Base-by-base conservation (phyloP, 805 yeast genomes). In the Saturnispora mendoncae region DNA sequence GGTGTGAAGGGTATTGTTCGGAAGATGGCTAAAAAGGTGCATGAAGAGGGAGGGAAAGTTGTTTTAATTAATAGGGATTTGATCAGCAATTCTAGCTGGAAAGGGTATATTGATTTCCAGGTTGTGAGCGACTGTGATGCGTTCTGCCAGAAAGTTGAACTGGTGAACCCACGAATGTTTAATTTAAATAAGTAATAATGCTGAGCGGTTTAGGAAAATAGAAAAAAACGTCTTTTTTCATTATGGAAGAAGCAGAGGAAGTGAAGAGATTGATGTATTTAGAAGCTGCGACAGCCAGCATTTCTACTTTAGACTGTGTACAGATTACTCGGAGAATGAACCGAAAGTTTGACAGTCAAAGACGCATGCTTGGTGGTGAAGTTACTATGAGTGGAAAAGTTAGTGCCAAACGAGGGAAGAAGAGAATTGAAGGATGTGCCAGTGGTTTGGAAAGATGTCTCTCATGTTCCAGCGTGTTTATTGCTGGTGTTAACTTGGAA, bases 1-100 rank as follows among this genome's bases (percentile, higher is more conserved):
- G 98, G 98, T 1, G 88, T 92, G 36, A 82, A 78, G 54, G 76
- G 74, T 49, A 66, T 90, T 17, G 96, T 88, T 2, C 73, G 75
- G 46, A 70, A 71, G 18, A 58, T 84, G 46, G 78, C 94, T 36
- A 72, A 72, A 46, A 73, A 73, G 15, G 78, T 88, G 15, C 94
- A 83, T 55, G 80, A 74, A n/a, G 46, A 42, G 24, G 85, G 82
- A 17, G 98, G 97, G 0, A 64, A 72, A 24, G 94, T 87, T 1
- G 64, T 90, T 0, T 71, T 85, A 43, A 69, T 90, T 25, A 90
- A 90, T 65, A 77, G 76, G 44, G 80, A 85, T 1, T 69, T 71
- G 1, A 62, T 82, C 8, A 68, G 81, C 2, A 66, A 71, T 41
- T 66, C 76, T 32, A 64, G 69, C 15, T 90, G 97, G 95, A 71